Percentiles rank a stretch among this genome's conserved stretches.
Conservation (phyloP, 78 protist species). For the Guillardia theta region DNA sequence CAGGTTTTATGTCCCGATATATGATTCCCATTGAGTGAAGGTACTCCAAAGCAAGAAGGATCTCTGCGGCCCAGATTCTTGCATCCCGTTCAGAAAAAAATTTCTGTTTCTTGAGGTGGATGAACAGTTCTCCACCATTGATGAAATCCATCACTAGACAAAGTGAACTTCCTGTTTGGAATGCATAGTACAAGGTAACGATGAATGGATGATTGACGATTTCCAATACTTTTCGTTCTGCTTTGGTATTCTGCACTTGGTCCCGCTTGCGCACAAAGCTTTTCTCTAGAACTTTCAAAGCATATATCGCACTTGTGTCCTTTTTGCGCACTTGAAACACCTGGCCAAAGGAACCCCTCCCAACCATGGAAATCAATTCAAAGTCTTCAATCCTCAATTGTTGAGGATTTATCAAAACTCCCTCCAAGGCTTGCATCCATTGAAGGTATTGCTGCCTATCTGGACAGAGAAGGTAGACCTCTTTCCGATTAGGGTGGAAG, state of each 20-base stretch:
- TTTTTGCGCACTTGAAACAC: constrained; percentile 39
- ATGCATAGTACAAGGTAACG: constrained; percentile 80
- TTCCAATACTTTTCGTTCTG: constrained; percentile 66
- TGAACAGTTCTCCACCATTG: constrained; percentile 92
- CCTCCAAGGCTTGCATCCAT: constrained; percentile 30
- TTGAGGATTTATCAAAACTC: not conserved
- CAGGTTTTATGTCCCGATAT: constrained; percentile 27
- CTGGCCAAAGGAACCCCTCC: constrained; percentile 9
- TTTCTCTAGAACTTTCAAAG: constrained; percentile 65
- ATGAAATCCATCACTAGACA: constrained; percentile 91
- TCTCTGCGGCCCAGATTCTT: constrained; percentile 85
- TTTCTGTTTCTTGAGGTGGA: constrained; percentile 76
- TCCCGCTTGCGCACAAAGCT: constrained; percentile 46
- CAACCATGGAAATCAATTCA: not conserved
- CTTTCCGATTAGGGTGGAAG: not conserved
- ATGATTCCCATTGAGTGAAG: constrained; percentile 26
- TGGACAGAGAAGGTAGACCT: not conserved
- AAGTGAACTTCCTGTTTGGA: constrained; percentile 89
- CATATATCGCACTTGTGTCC: not conserved
- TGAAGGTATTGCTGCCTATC: not conserved
- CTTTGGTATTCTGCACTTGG: constrained; percentile 72
- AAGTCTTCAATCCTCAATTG: not conserved
- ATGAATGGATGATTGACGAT: constrained; percentile 74
- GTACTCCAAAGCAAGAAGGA: constrained; percentile 66
- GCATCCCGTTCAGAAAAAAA: constrained; percentile 73